These are phyloP conservation scores for Scheffersomyces amazonensis DNA, from an alignment of 805 yeast species.

Conservation along the genomic window DNA sequence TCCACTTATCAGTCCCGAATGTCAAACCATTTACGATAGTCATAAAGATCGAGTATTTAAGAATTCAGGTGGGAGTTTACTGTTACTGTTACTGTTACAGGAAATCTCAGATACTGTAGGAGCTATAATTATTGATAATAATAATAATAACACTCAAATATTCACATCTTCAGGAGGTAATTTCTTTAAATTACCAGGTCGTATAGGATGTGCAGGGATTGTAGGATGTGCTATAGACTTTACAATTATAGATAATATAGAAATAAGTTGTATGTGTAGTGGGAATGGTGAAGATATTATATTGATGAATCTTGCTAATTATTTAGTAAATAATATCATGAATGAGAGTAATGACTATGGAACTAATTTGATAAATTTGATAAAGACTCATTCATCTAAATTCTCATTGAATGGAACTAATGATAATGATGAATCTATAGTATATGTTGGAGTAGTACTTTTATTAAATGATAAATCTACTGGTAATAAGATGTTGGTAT, in stretches of 20 bases:
- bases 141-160: slow-evolving; percentile 9
- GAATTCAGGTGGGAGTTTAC: background rate
- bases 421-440: slow-evolving; percentile 2
- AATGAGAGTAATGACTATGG: slow-evolving; percentile 17
- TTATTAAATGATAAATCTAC: slow-evolving; percentile 11
- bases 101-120: slow-evolving; percentile 47
- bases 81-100: too few species aligned
- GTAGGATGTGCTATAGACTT: slow-evolving; percentile 44
- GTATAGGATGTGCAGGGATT: slow-evolving; percentile 55
- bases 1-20: slow-evolving; percentile 1
- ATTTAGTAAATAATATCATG: slow-evolving; percentile 11
- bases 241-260: slow-evolving; percentile 11
- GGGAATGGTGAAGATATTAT: slow-evolving; percentile 60
- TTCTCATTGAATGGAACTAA: slow-evolving; percentile 4
- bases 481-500: slow-evolving; percentile 16
- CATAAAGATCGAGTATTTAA: slow-evolving; percentile 7
- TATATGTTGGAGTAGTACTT: slow-evolving; percentile 33
- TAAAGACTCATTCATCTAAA: slow-evolving; percentile 8
- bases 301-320: slow-evolving; percentile 38
- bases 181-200: slow-evolving; percentile 44
- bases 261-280: slow-evolving; percentile 41
- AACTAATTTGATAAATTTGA: slow-evolving; percentile 12
- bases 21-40: slow-evolving; percentile 5
- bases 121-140: slow-evolving; percentile 21
- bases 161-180: slow-evolving; percentile 56